Evolutionary conservation across 306 rosid genomes (phyloP), one percentile per base, ranked within the genome.

Genomic region (Ammopiptanthus mongolicus): DNA sequence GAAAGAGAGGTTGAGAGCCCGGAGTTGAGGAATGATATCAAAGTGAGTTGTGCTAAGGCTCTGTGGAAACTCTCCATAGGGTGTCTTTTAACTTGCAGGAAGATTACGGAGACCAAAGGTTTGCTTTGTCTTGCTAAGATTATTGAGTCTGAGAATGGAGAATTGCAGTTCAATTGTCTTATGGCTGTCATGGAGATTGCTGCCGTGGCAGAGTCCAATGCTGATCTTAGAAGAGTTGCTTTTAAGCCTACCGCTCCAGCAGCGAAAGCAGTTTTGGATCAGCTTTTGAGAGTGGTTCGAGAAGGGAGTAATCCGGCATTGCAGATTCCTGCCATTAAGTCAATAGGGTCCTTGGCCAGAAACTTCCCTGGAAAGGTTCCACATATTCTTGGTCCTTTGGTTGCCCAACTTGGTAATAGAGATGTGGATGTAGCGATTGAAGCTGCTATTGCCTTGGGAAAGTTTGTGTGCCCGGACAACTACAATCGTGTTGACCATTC

Each of bases 141-240:
- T 48, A 76, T 94, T 29, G 93, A 90, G 84, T 77, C 64, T 4
- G 91, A 86, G 62, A 84, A 39, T 12, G 95, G 83, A 11, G 88
- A 87, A 0, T 88, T 91, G 89, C 90, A 79, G 81, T 6, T 78
- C 17, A 91, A 90, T 73, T 91, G 96, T 80, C 86, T 95, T 77
- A 91, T 87, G 93, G 86, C 96, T 39, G 69, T 91, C 53, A 90
- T 82, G 95, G 98, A 95, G 87, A 88, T 91, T 42, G 83, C 96
- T 0, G 83, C 84, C 0, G 93, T 88, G 22, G 97, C 97, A 0
- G 97, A 91, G 71, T 69, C 74, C 18, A 84, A 81, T 72, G 65
- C 93, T 5, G 97, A 88, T 56, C 87, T 94, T 57, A 84, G 97
- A 74, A 80, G 96, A 53, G 82, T 67, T 2, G 95, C 97, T 9